Evolutionary conservation across 2,329 filamentous ascomycete genomes (phyloP).

Genomic region (Aspergillus sp.): DNA sequence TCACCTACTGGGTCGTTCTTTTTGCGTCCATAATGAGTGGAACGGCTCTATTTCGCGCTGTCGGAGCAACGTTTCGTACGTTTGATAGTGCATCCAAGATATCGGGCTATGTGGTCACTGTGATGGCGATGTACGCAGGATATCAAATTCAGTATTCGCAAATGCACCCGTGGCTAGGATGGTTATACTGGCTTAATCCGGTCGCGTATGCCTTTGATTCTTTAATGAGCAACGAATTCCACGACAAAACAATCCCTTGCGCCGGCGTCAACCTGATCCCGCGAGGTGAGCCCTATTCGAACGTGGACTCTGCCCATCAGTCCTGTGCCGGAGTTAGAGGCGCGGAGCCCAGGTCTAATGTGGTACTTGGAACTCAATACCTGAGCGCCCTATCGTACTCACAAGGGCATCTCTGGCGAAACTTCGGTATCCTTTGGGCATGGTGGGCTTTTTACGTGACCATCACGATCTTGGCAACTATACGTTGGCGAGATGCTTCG

Average conservation of each 20-base stretch:
- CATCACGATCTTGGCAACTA: constrained; percentile 59
- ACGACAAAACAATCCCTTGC: constrained; percentile 35
- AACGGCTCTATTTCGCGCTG: constrained; percentile 58
- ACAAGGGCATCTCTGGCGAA: constrained; percentile 56
- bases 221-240: constrained; percentile 39
- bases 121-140: constrained; percentile 41
- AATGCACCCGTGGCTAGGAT: constrained; percentile 56
- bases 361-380: constrained; percentile 59
- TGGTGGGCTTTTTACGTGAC: constrained; percentile 62
- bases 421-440: constrained; percentile 62
- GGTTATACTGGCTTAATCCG: constrained; percentile 44
- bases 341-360: constrained; percentile 49
- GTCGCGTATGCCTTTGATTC: constrained; percentile 41
- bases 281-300: constrained; percentile 31
- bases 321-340: constrained; percentile 56
- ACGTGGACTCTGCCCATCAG: constrained; percentile 19
- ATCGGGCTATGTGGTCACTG: constrained; percentile 39
- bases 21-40: constrained; percentile 53
- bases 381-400: constrained; percentile 56
- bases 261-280: constrained; percentile 37
- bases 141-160: constrained; percentile 47
- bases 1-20: constrained; percentile 61
- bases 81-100: constrained; percentile 62
- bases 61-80: constrained; percentile 56
- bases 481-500: constrained; percentile 54